phyloP scores from a whole-genome alignment of 1,284 basidiomycete species.

The Sanghuangporus baumii region DNA sequence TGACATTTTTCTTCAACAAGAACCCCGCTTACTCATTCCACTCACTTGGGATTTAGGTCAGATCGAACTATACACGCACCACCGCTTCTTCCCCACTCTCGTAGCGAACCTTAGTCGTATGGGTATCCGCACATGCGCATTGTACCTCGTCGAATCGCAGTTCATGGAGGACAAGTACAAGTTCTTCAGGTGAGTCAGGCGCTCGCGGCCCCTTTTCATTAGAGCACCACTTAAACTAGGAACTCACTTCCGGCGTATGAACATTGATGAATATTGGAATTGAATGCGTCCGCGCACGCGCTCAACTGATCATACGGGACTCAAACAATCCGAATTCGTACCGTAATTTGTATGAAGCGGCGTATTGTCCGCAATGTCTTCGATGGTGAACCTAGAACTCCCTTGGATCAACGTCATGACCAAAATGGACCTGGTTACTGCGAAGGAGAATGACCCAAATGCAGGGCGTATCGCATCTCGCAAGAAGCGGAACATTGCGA shows the following conservation, averaged over 20 bases:
- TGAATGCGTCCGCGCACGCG: no score
- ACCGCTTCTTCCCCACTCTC: constrained; percentile 90
- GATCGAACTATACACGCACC: constrained; percentile 98
- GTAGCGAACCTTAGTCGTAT: constrained; percentile 68
- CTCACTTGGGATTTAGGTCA: constrained; percentile 53
- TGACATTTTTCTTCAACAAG: background rate
- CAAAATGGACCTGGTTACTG: constrained; percentile 95
- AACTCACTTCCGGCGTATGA: background rate
- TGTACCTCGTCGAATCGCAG: constrained; percentile 95
- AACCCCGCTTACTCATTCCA: background rate
- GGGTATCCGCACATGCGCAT: constrained; percentile 74
- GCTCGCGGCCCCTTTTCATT: background rate
- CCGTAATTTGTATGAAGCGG: constrained; percentile 48
- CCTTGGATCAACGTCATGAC: constrained; percentile 98
- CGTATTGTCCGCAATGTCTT: constrained; percentile 97
- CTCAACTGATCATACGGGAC: constrained; percentile 2
- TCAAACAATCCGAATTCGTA: background rate
- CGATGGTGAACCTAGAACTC: constrained; percentile 97
- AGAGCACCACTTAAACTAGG: no score
- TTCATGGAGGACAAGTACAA: constrained; percentile 99
- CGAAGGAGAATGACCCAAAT: constrained; percentile 54
- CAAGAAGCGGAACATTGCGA: constrained; percentile 70
- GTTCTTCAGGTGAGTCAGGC: constrained; percentile 73
- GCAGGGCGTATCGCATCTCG: constrained; percentile 68
- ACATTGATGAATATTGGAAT: background rate